Base-by-base conservation (phyloP, 306 rosid species). In the Malus fusca region DNA sequence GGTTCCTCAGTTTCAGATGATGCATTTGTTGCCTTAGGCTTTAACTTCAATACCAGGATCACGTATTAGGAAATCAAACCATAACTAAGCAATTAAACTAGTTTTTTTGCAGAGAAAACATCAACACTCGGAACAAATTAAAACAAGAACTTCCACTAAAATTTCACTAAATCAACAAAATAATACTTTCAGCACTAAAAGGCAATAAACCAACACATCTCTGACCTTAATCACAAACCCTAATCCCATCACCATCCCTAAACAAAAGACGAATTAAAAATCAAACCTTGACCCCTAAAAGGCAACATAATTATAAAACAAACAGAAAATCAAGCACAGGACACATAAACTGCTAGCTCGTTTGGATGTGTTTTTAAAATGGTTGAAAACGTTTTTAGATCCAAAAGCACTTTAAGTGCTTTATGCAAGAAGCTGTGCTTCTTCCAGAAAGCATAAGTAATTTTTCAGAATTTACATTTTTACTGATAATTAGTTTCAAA, bases 1-100 rank as follows among this genome's bases (percentile, higher is more conserved):
- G 43, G 53, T 26, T 51, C 56, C 18, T 42, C 61, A 48, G 44
- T 51, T 76, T 74, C 77, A 48, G 33, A 23, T 21, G 77, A 23
- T 60, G 71, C 18, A 23, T 46, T 68, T 19, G 15, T 19, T 23
- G 25, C 19, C 31, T 70, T 52, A 21, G 22, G 77, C 79, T 78
- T 56, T 62, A 58, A 78, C 1, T 60, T 52, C 15, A 22, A 33
- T 2, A 68, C 35, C 58, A 64, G 23, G 22, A 35, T 15, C 19
- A 63, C 23, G 33, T n/a, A 75, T 69, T 22, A 30, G 70, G 8
- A 44, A 40, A 60, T 66, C 42, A 62, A 12, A 77, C 15, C 28
- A 46, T 66, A 48, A 22, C 21, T 12, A 4, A 59, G 37, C 23
- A 37, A 40, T 22, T 31, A 12, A 65, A 30, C 52, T 15, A 59